Percentiles rank a stretch among this genome's conserved stretches.
Evolutionary conservation across 2,329 filamentous ascomycete species (phyloP).

Genomic region (Arthrinium puccinioides): DNA sequence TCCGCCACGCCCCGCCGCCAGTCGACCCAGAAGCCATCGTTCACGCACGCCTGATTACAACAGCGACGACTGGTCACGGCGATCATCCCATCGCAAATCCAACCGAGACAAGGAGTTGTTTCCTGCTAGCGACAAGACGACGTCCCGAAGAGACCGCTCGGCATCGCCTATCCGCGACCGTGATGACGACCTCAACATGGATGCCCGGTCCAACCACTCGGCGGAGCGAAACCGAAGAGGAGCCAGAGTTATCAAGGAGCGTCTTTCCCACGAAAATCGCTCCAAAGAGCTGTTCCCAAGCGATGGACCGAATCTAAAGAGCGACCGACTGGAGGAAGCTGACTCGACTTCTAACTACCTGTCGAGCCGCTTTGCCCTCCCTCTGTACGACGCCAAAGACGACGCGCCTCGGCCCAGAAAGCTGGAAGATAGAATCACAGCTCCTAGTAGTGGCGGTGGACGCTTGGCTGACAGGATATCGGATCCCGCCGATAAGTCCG

Average conservation of each 20-base stretch:
- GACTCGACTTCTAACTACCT: constrained; percentile 46
- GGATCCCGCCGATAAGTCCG: constrained; percentile 18
- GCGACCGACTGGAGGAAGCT: constrained; percentile 42
- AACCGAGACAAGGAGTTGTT: constrained; percentile 60
- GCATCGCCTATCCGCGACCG: constrained; percentile 40
- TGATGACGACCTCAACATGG: constrained; percentile 33
- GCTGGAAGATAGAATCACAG: constrained; percentile 22
- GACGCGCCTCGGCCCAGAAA: constrained; percentile 16
- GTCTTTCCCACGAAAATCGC: constrained; percentile 30
- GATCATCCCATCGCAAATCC: constrained; percentile 21
- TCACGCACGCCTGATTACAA: constrained; percentile 25
- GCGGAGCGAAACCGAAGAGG: constrained; percentile 32
- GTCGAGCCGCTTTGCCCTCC: constrained; percentile 38
- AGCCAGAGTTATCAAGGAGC: constrained; percentile 37
- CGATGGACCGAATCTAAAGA: constrained; percentile 32
- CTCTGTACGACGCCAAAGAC: constrained; percentile 36
- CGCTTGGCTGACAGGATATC: constrained; percentile 28
- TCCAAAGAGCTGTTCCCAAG: constrained; percentile 53
- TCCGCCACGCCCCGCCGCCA: constrained; percentile 20
- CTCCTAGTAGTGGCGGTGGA: constrained; percentile 15
- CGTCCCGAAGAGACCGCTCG: constrained; percentile 37
- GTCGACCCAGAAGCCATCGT: constrained; percentile 20
- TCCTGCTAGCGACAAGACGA: constrained; percentile 26
- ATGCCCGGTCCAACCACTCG: constrained; percentile 19
- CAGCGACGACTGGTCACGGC: constrained; percentile 8